Conservation (phyloP, 176 grass and related monocot species). For the Aegilops longissima region DNA sequence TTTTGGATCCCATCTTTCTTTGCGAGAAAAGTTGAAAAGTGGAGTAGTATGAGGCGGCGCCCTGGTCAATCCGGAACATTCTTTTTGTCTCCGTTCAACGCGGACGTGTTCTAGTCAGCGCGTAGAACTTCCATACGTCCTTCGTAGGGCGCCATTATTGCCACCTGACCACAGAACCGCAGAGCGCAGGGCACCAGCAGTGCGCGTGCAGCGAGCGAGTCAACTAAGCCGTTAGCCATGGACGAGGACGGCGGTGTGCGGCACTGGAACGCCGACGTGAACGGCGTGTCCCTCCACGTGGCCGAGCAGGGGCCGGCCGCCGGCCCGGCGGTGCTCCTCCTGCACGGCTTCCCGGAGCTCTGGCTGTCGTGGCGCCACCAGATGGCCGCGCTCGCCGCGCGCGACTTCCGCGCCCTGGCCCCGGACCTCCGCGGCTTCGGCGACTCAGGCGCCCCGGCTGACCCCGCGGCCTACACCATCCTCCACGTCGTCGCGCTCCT, state of each 20-base stretch:
- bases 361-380: conserved; percentile 71
- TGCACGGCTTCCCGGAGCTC: conserved; percentile 78
- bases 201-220: not conserved
- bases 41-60: too few species aligned
- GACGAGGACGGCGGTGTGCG: conserved; percentile 34
- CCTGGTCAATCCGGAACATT: too few species aligned
- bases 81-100: too few species aligned
- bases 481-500: conserved; percentile 53
- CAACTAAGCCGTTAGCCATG: not conserved
- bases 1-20: too few species aligned
- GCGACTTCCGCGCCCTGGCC: conserved; percentile 49
- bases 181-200: not conserved
- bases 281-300: conserved; percentile 58
- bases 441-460: conserved; percentile 36
- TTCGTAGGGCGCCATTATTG: too few species aligned
- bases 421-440: conserved; percentile 61
- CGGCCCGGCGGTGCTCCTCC: conserved; percentile 41
- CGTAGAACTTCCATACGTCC: too few species aligned
- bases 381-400: conserved; percentile 43
- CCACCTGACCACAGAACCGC: too few species aligned
- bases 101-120: too few species aligned
- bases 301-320: conserved; percentile 42
- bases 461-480: conserved; percentile 38
- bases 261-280: conserved; percentile 42
- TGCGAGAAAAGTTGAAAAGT: too few species aligned